phyloP scores from a whole-genome alignment of 495 filamentous ascomycete genomes.

The Hypoxylon crocopeplum region DNA sequence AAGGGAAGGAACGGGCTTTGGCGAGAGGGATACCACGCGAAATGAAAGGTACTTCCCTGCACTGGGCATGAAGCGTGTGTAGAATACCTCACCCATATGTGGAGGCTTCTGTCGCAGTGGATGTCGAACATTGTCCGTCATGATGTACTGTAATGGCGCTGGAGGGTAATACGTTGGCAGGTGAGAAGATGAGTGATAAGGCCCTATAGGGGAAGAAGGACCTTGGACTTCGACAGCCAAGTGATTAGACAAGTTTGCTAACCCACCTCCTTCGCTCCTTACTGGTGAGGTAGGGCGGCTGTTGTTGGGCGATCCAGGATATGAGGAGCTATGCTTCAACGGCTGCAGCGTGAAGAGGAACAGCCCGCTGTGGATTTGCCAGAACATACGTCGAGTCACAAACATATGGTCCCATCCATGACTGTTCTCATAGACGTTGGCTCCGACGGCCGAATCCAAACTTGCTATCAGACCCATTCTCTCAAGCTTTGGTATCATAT shows the following conservation, averaged over 20 bases:
- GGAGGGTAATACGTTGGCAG: constrained; percentile 92
- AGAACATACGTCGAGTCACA: constrained; percentile 79
- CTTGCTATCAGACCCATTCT: constrained; percentile 86
- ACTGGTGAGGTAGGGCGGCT: constrained; percentile 68
- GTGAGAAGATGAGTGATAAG: constrained; percentile 79
- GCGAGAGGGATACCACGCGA: constrained; percentile 71
- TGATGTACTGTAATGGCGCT: constrained; percentile 77
- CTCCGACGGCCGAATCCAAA: constrained; percentile 77
- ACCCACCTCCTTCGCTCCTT: constrained; percentile 46
- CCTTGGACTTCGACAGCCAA: constrained; percentile 40
- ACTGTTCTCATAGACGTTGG: constrained; percentile 65
- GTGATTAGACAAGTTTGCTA: constrained; percentile 18
- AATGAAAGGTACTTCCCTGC: constrained; percentile 87
- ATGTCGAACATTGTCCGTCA: constrained; percentile 81
- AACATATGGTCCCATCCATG: constrained; percentile 83
- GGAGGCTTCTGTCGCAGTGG: constrained; percentile 89
- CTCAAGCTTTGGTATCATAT: constrained; percentile 87
- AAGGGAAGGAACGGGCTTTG: constrained; percentile 58
- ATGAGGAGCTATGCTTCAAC: constrained; percentile 50
- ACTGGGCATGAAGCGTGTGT: constrained; percentile 84
- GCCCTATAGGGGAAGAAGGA: constrained; percentile 62
- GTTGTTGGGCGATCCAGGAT: constrained; percentile 60
- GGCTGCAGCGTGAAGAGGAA: constrained; percentile 89
- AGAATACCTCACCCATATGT: constrained; percentile 86
- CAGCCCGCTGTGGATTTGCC: constrained; percentile 86